Conservation (phyloP, 805 yeast genomes). For the Candida patagonica region DNA sequence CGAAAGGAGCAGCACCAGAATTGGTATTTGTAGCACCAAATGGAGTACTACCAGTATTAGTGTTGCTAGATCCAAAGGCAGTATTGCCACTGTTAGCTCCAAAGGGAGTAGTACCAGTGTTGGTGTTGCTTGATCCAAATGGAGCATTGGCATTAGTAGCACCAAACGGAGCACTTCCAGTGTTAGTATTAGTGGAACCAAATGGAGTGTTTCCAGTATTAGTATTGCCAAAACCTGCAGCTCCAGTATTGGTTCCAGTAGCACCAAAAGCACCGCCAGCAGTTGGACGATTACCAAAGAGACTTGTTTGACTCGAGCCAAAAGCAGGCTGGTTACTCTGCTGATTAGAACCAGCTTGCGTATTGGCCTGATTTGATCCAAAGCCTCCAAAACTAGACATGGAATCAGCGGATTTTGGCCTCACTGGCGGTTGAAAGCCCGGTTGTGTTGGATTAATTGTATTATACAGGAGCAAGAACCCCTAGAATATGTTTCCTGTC, state of each 20-base stretch:
- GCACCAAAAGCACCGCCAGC: constrained; percentile 6
- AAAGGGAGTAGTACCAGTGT: constrained; percentile 4
- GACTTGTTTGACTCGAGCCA: too few species aligned
- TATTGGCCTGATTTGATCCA: not conserved
- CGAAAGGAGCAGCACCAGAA: constrained; percentile 23
- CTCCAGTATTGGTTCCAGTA: constrained; percentile 1
- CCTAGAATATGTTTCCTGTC: too few species aligned
- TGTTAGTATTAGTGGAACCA: constrained; percentile 7
- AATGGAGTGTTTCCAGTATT: constrained; percentile 2
- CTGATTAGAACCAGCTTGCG: not conserved
- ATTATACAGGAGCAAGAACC: too few species aligned
- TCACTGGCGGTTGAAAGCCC: too few species aligned
- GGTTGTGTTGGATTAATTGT: too few species aligned
- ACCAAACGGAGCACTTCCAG: not conserved
- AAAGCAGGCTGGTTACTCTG: not conserved
- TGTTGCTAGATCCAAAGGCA: not conserved
- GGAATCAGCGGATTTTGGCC: too few species aligned
- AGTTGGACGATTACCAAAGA: not conserved
- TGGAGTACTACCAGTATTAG: constrained; percentile 4
- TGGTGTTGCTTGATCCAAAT: constrained; percentile 2
- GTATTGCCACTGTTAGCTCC: constrained; percentile 2
- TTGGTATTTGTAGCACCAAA: constrained; percentile 9
- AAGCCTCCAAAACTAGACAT: not conserved
- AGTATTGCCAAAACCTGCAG: constrained; percentile 1
- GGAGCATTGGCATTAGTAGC: constrained; percentile 7